Percentiles rank a stretch among this genome's conserved stretches.
Evolutionary conservation across 2,329 filamentous ascomycete genomes (phyloP).

Genomic region (Thelonectria discophora): DNA sequence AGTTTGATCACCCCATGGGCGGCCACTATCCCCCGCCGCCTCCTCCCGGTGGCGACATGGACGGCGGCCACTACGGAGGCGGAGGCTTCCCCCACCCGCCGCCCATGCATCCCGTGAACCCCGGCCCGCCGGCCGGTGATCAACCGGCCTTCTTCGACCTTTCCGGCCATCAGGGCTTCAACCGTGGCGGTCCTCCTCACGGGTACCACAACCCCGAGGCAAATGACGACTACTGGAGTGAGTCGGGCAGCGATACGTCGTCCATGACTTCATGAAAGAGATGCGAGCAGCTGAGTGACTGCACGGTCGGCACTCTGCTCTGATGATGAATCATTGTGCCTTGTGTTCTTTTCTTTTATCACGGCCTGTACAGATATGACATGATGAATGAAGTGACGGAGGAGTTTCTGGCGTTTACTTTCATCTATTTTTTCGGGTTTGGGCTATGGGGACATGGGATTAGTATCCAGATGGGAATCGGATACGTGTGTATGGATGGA

Average conservation of each 20-base stretch:
- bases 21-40: slow-evolving; percentile 23
- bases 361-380: slow-evolving; percentile 28
- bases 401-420: slow-evolving; percentile 31
- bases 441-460: not conserved
- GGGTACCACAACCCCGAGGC: slow-evolving; percentile 5
- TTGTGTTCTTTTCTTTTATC: not conserved
- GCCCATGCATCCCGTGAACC: slow-evolving; percentile 24
- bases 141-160: slow-evolving; percentile 36
- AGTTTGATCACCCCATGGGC: slow-evolving; percentile 31
- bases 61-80: slow-evolving; percentile 19
- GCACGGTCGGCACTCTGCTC: not conserved
- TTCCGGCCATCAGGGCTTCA: slow-evolving; percentile 35
- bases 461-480: slow-evolving; percentile 3
- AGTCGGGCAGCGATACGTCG: slow-evolving; percentile 5
- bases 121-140: slow-evolving; percentile 23
- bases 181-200: slow-evolving; percentile 6
- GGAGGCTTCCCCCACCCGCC: slow-evolving; percentile 12
- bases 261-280: not conserved
- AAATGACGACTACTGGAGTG: slow-evolving; percentile 24
- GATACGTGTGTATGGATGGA: slow-evolving; percentile 5
- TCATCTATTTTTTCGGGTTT: not conserved
- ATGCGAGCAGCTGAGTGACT: not conserved
- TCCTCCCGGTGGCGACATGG: not conserved
- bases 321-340: slow-evolving; percentile 6
- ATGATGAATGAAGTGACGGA: slow-evolving; percentile 16